Evolutionary conservation across 768 basidiomycete species (phyloP).

Genomic region (Kwoniella europaea): DNA sequence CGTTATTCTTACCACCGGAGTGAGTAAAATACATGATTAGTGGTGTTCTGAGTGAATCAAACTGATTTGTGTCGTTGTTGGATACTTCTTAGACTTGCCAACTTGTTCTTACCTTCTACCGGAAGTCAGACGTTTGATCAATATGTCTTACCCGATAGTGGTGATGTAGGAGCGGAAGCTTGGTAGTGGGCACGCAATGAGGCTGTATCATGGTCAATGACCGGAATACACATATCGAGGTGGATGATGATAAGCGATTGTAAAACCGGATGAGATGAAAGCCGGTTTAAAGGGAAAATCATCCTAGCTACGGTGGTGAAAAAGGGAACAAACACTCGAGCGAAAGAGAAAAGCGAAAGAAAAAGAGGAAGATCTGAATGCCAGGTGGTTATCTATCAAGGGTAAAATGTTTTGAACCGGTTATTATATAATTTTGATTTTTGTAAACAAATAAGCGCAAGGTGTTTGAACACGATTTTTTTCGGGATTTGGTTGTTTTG

Average conservation of each 20-base stretch:
- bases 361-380: no score
- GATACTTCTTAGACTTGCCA: constrained; percentile 45
- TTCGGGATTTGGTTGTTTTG: no score
- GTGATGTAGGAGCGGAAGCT: constrained; percentile 54
- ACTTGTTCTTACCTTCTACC: constrained; percentile 51
- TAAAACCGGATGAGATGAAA: not conserved
- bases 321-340: no score
- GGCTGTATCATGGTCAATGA: not conserved
- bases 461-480: no score
- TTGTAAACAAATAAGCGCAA: no score
- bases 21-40: constrained; percentile 25
- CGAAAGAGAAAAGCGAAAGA: no score
- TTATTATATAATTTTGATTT: no score
- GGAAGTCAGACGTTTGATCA: constrained; percentile 38
- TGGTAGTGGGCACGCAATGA: constrained; percentile 35
- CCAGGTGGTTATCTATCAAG: no score
- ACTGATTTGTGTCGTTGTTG: constrained; percentile 2
- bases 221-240: not conserved
- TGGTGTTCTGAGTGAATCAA: not conserved
- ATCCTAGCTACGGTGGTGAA: no score
- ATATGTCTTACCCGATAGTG: constrained; percentile 50
- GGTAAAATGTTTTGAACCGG: no score
- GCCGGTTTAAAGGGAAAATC: not conserved
- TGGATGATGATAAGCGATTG: not conserved
- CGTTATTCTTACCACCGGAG: constrained; percentile 70